Base-by-base conservation (phyloP, 1,284 basidiomycete genomes). In the Pseudozyma sp. region DNA sequence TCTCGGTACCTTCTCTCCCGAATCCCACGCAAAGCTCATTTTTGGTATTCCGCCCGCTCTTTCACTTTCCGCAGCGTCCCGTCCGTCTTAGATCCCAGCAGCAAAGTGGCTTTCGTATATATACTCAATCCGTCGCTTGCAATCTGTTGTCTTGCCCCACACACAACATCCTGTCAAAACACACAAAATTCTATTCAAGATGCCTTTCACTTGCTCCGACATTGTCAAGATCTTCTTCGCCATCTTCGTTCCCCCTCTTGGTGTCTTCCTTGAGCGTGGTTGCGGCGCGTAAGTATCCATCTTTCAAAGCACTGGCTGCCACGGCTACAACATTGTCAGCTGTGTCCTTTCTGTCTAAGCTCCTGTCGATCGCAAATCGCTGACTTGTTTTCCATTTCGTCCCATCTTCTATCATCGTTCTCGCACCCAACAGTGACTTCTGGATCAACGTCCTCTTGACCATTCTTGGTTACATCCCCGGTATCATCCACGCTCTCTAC, bases 401-500 rank as follows among this genome's bases (percentile, higher is more conserved):
- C 13, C 45, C 18, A 25, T 47, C 19, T 47, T 2, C 45, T 18
- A 11, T 19, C 10, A 21, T 3, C 16, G 39, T 8, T 40, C 39
- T 40, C 11, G 12, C 11, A 40, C 39, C 25, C 43, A 35, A 56
- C 64, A 74, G 66, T 59, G 65, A 71, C 70, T 70, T 66, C 51
- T 72, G 64, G 65, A 64, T 78, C 63, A 75, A 76, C 72, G 70
- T 81, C 49, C 63, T 79, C 45, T 64, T 79, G 58, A 79, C 75
- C 55, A 81, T 81, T 52, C 78, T 81, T 40, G 79, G 79, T 66
- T 80, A 70, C 56, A 18, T 71, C 25, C 72, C 79, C 21, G 79
- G 79, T 63, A 81, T 81, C 76, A 75, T 81, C 63, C 77, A 79
- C 76, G 79, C 79, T 40, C 69, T 80, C 45, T 80, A 80, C 77